These are phyloP conservation scores for Colletotrichum sp. DNA, from an alignment of 2,329 filamentous ascomycete genomes.

Conservation along the genomic window DNA sequence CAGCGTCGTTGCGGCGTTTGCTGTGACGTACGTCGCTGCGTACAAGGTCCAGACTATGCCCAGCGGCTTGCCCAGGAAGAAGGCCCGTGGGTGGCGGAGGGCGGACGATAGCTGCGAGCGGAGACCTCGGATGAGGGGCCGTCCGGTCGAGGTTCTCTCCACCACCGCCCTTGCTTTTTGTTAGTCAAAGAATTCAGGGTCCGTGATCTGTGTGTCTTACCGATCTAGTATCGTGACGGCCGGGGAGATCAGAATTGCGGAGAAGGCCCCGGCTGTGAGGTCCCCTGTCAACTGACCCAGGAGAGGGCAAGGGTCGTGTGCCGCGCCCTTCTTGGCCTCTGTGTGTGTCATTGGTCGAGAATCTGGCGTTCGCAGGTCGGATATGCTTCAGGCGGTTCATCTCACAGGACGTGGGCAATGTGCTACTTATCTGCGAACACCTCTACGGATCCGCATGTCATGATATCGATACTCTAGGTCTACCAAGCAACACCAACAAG, in stretches of 20 bases:
- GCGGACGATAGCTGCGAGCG: neutral
- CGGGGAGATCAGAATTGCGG: conserved; percentile 31
- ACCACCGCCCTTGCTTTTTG: conserved; percentile 18
- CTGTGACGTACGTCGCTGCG: conserved; percentile 30
- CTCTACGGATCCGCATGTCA: neutral
- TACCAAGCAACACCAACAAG: neutral
- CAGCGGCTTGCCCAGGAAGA: conserved; percentile 28
- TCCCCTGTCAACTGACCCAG: conserved; percentile 20
- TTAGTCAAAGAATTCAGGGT: neutral
- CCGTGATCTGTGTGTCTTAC: conserved; percentile 8
- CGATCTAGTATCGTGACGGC: conserved; percentile 31
- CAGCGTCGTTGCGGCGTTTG: conserved; percentile 31
- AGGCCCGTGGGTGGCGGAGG: conserved; percentile 25
- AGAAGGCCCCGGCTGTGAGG: conserved; percentile 27
- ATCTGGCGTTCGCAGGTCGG: neutral
- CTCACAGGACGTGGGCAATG: neutral
- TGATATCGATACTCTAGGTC: neutral
- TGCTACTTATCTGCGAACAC: conserved; percentile 1
- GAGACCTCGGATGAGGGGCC: conserved; percentile 19
- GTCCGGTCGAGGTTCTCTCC: conserved; percentile 15
- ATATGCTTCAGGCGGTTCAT: neutral
- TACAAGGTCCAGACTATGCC: conserved; percentile 33
- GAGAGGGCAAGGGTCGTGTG: neutral
- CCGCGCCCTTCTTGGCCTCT: neutral
- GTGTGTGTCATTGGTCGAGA: neutral